phyloP scores from a whole-genome alignment of 331 rosid species.

The Prunus yedoensis region DNA sequence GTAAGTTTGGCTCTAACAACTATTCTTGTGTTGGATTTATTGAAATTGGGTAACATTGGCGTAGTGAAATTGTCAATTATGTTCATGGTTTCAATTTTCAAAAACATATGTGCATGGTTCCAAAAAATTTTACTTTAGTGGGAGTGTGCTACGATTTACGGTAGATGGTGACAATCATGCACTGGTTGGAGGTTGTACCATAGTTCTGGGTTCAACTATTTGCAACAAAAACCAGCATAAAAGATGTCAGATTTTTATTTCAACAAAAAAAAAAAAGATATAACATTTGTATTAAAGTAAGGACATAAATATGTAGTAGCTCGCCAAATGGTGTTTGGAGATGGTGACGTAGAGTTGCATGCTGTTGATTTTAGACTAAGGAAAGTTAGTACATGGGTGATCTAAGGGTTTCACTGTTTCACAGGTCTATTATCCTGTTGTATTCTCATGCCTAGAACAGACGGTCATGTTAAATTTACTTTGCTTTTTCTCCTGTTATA shows the following conservation, averaged over 20 bases:
- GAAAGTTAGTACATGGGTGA: neutral
- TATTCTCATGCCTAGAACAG: neutral
- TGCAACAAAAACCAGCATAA: neutral
- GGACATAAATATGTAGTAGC: neutral
- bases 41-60: neutral
- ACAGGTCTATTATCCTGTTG: neutral
- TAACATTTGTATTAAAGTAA: neutral
- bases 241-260: neutral
- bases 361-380: neutral
- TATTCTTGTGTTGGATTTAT: neutral
- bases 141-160: neutral
- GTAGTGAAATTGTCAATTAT: neutral
- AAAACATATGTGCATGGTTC: neutral
- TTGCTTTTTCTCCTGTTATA: neutral
- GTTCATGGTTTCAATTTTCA: neutral
- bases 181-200: neutral
- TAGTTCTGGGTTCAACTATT: neutral
- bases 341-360: neutral
- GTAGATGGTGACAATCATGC: neutral
- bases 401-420: neutral
- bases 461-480: neutral
- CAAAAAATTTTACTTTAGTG: neutral
- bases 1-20: slow-evolving; percentile 46
- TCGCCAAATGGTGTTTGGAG: neutral
- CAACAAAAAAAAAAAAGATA: too few species aligned